phyloP scores from a whole-genome alignment of 768 basidiomycete species.

The Pleurotus salmoneostramineus region DNA sequence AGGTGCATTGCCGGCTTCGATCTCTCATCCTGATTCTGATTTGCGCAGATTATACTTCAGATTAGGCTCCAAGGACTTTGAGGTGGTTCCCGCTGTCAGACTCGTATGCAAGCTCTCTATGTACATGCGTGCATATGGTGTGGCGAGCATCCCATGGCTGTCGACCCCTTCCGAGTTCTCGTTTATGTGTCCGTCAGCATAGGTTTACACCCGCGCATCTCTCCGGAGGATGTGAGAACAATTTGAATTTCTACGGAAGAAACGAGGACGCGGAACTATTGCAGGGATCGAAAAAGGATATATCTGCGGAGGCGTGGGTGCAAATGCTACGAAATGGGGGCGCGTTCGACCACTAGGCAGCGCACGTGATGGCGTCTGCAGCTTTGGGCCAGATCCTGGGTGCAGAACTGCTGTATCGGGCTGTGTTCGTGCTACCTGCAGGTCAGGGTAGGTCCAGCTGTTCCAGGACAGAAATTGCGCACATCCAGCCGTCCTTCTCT shows the following conservation, averaged over 20 bases:
- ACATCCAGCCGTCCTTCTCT: too few relatives aligned
- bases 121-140: background rate
- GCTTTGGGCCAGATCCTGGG: background rate
- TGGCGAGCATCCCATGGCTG: background rate
- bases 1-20: background rate
- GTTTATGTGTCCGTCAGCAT: background rate
- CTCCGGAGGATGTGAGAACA: background rate
- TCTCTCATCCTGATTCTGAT: background rate
- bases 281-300: background rate
- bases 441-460: background rate
- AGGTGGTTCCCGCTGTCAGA: background rate
- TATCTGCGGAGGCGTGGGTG: background rate
- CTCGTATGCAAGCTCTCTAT: background rate
- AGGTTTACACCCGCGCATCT: background rate
- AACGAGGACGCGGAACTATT: background rate
- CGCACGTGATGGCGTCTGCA: conserved; percentile 6
- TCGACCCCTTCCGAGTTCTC: background rate
- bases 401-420: conserved; percentile 1
- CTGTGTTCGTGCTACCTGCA: background rate
- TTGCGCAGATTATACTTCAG: background rate
- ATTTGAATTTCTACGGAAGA: background rate
- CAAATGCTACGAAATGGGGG: background rate
- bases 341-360: conserved; percentile 1
- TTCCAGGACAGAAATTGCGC: background rate
- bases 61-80: background rate